Evolutionary conservation across 139 green algal species (phyloP), one percentile per base, ranked within the genome.

Genomic region (Coelastrella sp.): DNA sequence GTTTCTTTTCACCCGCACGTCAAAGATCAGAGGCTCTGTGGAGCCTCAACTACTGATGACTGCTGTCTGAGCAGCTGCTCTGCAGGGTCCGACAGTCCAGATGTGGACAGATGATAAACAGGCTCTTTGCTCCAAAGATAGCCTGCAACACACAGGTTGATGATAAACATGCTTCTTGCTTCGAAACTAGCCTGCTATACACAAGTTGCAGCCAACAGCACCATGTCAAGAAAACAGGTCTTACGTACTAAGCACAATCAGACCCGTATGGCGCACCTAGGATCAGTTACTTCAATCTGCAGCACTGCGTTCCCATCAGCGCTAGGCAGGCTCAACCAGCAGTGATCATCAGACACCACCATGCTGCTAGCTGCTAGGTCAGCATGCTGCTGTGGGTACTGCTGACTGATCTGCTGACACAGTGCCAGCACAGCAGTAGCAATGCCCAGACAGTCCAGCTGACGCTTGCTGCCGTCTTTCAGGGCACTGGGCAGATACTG

Each of bases 341-440:
- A 87, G 65, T 91, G 87, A 32, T 91, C 87, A 71, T 91, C 87
- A 22, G 87, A 91, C 16, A 91, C 87, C 54, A 91, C n/a, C 87
- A 91, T 73, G 8, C n/a, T 7, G 16, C 74, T 71, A n/a, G 7
- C 64, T 22, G 87, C 87, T 10, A 90, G 78, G 65, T 91, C 78
- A 74, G 65, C 78, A 60, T 91, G 87, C 20, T 79, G 64, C 13
- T 14, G 3, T 19, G 8, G 64, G 16, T 91, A 19, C 77, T 80
- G 61, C 17, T 22, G 56, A 17, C 19, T 54, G 8, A 91, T 78
- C 59, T 23, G 20, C 5, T 86, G 87, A 64, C 77, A 86, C 65
- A 91, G 60, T 5, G 74, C 87, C 19, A 91, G 87, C n/a, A 86
- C 87, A 57, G 54, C 64, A n/a, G 87, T 87, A 3, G 87, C 87